phyloP scores from a whole-genome alignment of 2,329 filamentous ascomycete genomes.

The Aspergillus tamarii region DNA sequence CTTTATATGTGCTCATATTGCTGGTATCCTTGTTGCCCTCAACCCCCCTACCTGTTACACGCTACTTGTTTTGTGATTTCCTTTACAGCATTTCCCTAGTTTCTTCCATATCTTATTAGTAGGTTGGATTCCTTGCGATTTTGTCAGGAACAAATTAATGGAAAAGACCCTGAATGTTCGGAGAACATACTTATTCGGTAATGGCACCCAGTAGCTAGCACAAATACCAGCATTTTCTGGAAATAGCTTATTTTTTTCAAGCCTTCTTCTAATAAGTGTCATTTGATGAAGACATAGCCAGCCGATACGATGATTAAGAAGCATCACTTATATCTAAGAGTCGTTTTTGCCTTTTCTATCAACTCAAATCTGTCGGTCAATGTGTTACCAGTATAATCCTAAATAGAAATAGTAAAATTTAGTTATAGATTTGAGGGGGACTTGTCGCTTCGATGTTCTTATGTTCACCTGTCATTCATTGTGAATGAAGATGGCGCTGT shows the following conservation, averaged over 20 bases:
- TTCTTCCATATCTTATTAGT: constrained; percentile 28
- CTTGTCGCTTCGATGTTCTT: not conserved
- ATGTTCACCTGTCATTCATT: not conserved
- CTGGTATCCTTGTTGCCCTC: constrained; percentile 21
- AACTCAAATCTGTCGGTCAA: not conserved
- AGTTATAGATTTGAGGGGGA: not conserved
- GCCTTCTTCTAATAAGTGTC: not conserved
- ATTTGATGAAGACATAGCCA: not conserved
- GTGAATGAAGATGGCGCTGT: not conserved
- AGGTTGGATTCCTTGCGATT: constrained; percentile 38
- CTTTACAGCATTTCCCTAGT: constrained; percentile 21
- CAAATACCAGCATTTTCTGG: not conserved
- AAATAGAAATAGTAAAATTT: not conserved
- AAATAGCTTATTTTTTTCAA: not conserved
- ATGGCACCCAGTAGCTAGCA: constrained; percentile 15
- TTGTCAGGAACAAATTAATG: constrained; percentile 41
- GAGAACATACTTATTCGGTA: constrained; percentile 14
- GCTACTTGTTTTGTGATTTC: constrained; percentile 1
- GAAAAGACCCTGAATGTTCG: constrained; percentile 34
- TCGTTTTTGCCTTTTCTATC: not conserved
- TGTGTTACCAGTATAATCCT: not conserved
- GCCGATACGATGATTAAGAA: not conserved
- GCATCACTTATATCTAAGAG: not conserved
- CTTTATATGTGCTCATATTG: constrained; percentile 32
- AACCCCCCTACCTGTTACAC: not conserved